Evolutionary conservation across 2,329 filamentous ascomycete genomes (phyloP).

Genomic region (Aspergillus amoenus): DNA sequence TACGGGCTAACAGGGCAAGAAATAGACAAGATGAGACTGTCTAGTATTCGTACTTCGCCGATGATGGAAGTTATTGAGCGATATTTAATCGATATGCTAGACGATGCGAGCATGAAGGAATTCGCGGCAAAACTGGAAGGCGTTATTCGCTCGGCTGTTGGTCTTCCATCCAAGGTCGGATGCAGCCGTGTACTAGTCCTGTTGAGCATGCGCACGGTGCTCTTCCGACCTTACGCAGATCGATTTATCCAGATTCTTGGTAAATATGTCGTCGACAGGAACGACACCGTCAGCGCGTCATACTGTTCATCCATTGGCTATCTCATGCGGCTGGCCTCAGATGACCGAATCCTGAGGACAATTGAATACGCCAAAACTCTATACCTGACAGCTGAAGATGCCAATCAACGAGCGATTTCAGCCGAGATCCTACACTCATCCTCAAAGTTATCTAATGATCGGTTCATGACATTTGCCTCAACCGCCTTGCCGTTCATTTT

Average conservation of each 20-base stretch:
- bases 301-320: constrained; percentile 89
- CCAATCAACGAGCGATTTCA: constrained; percentile 69
- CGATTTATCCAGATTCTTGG: constrained; percentile 74
- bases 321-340: constrained; percentile 65
- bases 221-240: constrained; percentile 74
- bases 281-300: constrained; percentile 86
- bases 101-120: constrained; percentile 72
- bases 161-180: constrained; percentile 90
- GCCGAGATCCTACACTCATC: constrained; percentile 81
- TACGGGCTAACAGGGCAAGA: constrained; percentile 84
- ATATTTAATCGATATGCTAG: constrained; percentile 74
- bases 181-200: constrained; percentile 82
- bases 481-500: constrained; percentile 84
- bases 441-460: constrained; percentile 83
- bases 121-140: constrained; percentile 71
- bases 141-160: constrained; percentile 81
- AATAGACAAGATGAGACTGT: constrained; percentile 83
- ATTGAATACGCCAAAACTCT: constrained; percentile 61
- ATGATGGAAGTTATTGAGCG: constrained; percentile 91
- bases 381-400: constrained; percentile 81
- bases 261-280: constrained; percentile 82
- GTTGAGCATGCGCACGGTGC: constrained; percentile 71
- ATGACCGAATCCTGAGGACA: constrained; percentile 57
- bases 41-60: constrained; percentile 78
- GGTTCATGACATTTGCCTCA: constrained; percentile 74